Evolutionary conservation across 495 filamentous ascomycete species (phyloP), one percentile per base, ranked within the genome.

Genomic region (Xylaria telfairii): DNA sequence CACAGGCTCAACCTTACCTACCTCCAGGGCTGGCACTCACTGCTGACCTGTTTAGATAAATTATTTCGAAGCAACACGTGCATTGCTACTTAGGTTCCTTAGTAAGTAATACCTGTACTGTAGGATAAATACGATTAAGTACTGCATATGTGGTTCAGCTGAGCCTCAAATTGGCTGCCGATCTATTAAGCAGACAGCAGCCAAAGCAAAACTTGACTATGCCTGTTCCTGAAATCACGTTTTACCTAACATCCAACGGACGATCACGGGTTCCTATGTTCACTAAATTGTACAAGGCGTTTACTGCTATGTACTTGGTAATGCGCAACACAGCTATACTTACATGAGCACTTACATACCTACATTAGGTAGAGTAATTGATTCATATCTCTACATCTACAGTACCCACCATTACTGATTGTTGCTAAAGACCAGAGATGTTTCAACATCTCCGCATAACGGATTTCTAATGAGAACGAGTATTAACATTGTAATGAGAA

Each of bases 121-220:
- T n/a, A n/a, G n/a, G n/a, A n/a, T n/a, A n/a, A n/a, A n/a, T n/a
- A n/a, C n/a, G n/a, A n/a, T n/a, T n/a, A n/a, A n/a, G n/a, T n/a
- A n/a, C n/a, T n/a, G n/a, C n/a, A n/a, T n/a, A n/a, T 26, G 10
- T 21, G 10, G 53, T 32, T 63, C 60, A 41, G 32, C 30, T 13
- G 46, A 66, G 47, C 47, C 30, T 66, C 64, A 53, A 53, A 17
- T 66, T 39, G 2, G 64, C 64, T 15, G 64, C 64, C 47, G 64
- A 66, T 66, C 64, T 37, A 12, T 19, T 13, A 51, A 47, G 15
- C 15, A 46, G 28, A 46, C 26, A 49, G 26, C 9, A 39, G 28
- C 44, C 19, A 49, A 65, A 51, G 21, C 34, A 4, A 42, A 24
- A 66, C 47, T 17, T 26, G 42, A 66, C 64, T 66, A 66, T 66